Evolutionary conservation across 768 basidiomycete species (phyloP).

Genomic region (Pleurotus tuoliensis): DNA sequence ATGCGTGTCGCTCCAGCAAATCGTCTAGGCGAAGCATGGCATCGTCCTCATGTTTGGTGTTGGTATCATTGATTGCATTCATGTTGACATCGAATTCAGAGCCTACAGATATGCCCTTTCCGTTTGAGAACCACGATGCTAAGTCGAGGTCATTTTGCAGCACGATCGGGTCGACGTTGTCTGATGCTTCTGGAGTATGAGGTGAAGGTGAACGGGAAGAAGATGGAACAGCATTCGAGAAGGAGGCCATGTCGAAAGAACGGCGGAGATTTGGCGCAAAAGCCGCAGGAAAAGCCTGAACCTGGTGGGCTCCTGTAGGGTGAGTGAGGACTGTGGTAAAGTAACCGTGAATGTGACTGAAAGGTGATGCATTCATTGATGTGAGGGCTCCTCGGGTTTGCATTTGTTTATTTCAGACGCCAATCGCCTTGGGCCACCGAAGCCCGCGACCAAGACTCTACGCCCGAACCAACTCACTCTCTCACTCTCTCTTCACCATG

Average conservation of each 20-base stretch:
- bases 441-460: too few species aligned
- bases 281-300: neutral
- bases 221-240: constrained; percentile 45
- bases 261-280: neutral
- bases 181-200: constrained; percentile 60
- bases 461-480: neutral
- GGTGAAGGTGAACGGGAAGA: constrained; percentile 72
- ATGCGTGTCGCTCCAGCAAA: constrained; percentile 68
- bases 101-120: neutral
- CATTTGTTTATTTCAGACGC: neutral
- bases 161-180: constrained; percentile 44
- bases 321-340: neutral
- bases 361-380: too few species aligned
- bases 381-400: neutral
- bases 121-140: constrained; percentile 52
- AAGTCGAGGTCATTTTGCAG: constrained; percentile 48
- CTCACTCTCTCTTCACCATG: constrained; percentile 32
- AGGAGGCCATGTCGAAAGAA: constrained; percentile 48
- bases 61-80: constrained; percentile 23
- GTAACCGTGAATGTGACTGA: neutral
- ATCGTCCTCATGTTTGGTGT: constrained; percentile 46
- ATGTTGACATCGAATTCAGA: neutral
- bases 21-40: constrained; percentile 69
- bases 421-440: neutral
- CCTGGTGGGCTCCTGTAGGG: neutral